These are phyloP conservation scores for Chloromonas sp. DNA, from an alignment of 163 green algal genomes.

Conservation along the genomic window DNA sequence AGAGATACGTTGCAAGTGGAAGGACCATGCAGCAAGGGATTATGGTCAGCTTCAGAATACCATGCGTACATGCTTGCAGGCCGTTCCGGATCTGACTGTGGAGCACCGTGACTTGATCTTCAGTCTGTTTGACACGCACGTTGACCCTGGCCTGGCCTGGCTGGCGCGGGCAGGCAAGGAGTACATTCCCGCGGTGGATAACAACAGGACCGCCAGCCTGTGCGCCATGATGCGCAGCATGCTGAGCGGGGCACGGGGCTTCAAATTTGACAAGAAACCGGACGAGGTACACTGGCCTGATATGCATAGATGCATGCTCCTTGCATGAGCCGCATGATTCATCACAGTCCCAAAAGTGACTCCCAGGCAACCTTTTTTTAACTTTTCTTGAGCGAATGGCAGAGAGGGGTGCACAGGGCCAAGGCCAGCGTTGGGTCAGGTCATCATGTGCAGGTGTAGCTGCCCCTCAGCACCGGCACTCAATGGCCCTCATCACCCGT, in stretches of 20 bases:
- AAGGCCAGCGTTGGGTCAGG: background rate
- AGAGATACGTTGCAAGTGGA: no score
- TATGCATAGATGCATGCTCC: no score
- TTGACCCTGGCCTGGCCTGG: constrained; percentile 53
- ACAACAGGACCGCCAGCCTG: constrained; percentile 64
- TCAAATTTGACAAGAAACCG: constrained; percentile 7
- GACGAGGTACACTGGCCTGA: background rate
- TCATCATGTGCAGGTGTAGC: background rate
- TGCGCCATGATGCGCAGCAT: constrained; percentile 34
- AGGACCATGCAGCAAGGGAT: no score
- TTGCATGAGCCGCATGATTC: no score
- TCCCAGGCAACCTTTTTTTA: no score
- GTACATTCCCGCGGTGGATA: constrained; percentile 65
- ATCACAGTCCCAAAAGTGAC: no score
- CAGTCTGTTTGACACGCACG: constrained; percentile 52
- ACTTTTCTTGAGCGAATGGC: no score
- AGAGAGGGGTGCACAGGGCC: no score
- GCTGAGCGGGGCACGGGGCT: constrained; percentile 9
- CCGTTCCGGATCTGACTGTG: background rate
- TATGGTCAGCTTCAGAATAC: no score
- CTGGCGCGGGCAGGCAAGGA: constrained; percentile 44
- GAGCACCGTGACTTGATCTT: constrained; percentile 15
- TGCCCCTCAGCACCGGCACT: background rate
- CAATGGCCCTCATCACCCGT: no score
- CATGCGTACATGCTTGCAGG: background rate